Evolutionary conservation across 345 rosid genomes (phyloP).

Genomic region (Streptanthus diversifolius): DNA sequence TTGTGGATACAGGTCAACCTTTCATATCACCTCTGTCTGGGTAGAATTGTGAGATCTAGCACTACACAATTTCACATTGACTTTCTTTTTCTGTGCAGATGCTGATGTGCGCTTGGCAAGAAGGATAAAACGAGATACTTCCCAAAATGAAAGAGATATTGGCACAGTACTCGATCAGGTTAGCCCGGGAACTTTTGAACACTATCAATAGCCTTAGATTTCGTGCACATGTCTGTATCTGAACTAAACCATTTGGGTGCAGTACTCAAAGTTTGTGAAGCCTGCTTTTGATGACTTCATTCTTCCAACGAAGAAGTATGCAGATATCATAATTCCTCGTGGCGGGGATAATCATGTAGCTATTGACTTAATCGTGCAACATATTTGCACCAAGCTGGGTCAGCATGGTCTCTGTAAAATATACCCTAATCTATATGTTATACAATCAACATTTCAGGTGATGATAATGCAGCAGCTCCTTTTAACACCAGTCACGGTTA

Average conservation of each 20-base stretch:
- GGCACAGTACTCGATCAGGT: conserved; percentile 90
- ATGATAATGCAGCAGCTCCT: not conserved
- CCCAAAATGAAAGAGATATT: conserved; percentile 77
- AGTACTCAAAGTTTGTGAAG: conserved; percentile 95
- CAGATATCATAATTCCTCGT: conserved; percentile 92
- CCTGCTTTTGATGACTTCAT: conserved; percentile 96
- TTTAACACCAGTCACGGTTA: not conserved
- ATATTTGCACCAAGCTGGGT: conserved; percentile 87
- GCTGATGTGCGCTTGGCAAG: conserved; percentile 96
- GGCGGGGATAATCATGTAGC: conserved; percentile 98
- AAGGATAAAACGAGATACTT: conserved; percentile 88
- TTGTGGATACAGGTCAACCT: conserved; percentile 81
- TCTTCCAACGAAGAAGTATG: conserved; percentile 95
- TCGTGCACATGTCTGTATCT: not conserved
- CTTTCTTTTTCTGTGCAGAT: conserved; percentile 66
- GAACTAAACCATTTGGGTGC: conserved; percentile 36
- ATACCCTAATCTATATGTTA: conserved; percentile 80
- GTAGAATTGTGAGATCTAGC: not conserved
- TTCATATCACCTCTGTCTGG: conserved; percentile 5
- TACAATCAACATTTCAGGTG: conserved; percentile 95
- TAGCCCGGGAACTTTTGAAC: not conserved
- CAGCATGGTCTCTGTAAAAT: conserved; percentile 96
- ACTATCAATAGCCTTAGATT: not conserved
- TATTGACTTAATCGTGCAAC: conserved; percentile 87
- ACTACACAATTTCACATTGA: not conserved